Evolutionary conservation across 345 rosid species (phyloP).

Genomic region (Lepidium didymum): DNA sequence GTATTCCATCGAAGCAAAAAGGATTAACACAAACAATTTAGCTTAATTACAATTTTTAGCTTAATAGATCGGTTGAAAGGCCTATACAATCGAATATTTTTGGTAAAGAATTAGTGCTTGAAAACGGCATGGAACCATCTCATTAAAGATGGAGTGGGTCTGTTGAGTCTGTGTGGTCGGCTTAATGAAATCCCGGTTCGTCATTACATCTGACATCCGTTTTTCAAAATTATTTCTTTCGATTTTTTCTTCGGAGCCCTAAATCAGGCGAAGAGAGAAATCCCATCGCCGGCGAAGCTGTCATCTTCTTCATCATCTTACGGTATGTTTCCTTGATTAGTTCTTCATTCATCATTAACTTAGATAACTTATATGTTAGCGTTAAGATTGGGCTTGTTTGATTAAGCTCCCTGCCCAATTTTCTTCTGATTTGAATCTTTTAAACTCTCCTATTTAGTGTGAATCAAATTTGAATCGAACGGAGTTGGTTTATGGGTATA

Average conservation of each 20-base stretch:
- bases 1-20: too few relatives aligned
- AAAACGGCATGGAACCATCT: too few relatives aligned
- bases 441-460: not conserved
- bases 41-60: too few relatives aligned
- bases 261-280: not conserved
- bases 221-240: too few relatives aligned
- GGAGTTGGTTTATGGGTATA: not conserved
- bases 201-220: not conserved
- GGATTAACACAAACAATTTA: too few relatives aligned
- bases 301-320: not conserved
- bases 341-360: not conserved
- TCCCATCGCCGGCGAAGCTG: not conserved
- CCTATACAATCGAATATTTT: too few relatives aligned
- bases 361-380: not conserved
- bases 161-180: too few relatives aligned
- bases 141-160: too few relatives aligned
- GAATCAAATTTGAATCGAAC: not conserved
- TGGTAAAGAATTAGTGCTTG: too few relatives aligned
- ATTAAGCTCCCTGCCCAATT: not conserved
- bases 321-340: not conserved
- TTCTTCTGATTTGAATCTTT: not conserved
- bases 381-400: not conserved
- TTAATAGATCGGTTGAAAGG: not conserved
- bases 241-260: not conserved
- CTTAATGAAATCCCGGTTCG: not conserved